phyloP scores from a whole-genome alignment of 164 flowering plant genomes.

The Santalum album region DNA sequence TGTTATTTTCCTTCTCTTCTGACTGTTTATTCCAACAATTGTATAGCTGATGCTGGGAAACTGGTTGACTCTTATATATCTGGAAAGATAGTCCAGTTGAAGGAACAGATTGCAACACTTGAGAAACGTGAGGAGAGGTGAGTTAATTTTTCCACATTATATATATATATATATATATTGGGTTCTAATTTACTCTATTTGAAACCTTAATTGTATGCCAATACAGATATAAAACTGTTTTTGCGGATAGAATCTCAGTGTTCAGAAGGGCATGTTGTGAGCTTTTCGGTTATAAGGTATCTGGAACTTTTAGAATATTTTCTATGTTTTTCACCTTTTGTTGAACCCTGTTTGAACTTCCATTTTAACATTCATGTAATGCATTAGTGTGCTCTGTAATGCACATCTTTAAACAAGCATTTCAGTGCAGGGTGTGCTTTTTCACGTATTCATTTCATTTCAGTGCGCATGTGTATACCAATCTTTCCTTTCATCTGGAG shows the following conservation, averaged over 20 bases:
- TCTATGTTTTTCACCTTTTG: too few relatives aligned
- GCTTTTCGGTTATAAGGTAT: slow-evolving; percentile 98
- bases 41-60: slow-evolving; percentile 59
- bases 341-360: too few relatives aligned
- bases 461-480: too few relatives aligned
- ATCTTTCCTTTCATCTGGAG: too few relatives aligned
- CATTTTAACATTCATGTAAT: too few relatives aligned
- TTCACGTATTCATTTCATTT: too few relatives aligned
- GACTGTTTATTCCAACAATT: slow-evolving; percentile 1
- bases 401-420: too few relatives aligned
- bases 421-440: too few relatives aligned
- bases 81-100: slow-evolving; percentile 71
- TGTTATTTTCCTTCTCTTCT: too few relatives aligned
- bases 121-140: slow-evolving; percentile 98
- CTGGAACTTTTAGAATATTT: not conserved
- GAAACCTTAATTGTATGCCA: slow-evolving; percentile 7
- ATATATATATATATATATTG: not conserved
- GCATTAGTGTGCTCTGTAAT: too few relatives aligned
- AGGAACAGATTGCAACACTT: slow-evolving; percentile 89
- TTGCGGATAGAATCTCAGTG: slow-evolving; percentile 92
- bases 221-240: slow-evolving; percentile 90
- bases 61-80: slow-evolving; percentile 68
- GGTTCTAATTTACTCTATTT: not conserved
- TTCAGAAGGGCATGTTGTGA: slow-evolving; percentile 98
- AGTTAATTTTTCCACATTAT: too few relatives aligned